These are phyloP conservation scores for Naematelia aurantialba DNA, from an alignment of 768 basidiomycete genomes.

Conservation along the genomic window DNA sequence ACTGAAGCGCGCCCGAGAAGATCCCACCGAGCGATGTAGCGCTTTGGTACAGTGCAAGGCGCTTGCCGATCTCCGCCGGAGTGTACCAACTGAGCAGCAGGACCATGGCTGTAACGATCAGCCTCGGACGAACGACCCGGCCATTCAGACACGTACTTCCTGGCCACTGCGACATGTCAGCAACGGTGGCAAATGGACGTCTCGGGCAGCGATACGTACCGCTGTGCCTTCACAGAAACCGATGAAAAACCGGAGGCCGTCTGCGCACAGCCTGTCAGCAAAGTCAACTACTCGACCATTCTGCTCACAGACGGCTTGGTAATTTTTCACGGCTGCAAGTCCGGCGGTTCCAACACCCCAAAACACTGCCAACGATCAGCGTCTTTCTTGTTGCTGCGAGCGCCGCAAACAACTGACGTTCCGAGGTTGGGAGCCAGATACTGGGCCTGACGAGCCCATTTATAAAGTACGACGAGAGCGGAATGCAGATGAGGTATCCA, in stretches of 20 bases:
- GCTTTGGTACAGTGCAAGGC: conserved; percentile 5
- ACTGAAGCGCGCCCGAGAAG: conserved; percentile 8
- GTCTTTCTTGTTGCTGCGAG: not conserved
- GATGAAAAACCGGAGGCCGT: conserved; percentile 9
- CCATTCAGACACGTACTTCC: not conserved
- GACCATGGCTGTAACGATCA: conserved; percentile 5
- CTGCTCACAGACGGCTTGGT: conserved; percentile 5
- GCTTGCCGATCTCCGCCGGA: conserved; percentile 8
- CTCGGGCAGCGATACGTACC: conserved; percentile 3
- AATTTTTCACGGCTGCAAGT: conserved; percentile 6
- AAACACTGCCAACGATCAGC: conserved; percentile 1
- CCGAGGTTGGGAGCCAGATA: conserved; percentile 11
- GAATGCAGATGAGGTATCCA: conserved; percentile 15
- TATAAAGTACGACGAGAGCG: conserved; percentile 11
- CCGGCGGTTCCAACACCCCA: conserved; percentile 14
- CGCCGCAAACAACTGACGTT: conserved; percentile 1
- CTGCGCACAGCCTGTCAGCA: not conserved
- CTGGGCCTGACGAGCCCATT: conserved; percentile 11
- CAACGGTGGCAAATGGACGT: not conserved
- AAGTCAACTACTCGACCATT: not conserved
- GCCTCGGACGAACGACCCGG: not conserved
- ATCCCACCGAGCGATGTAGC: conserved; percentile 12
- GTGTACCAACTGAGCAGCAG: conserved; percentile 10
- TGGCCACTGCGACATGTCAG: not conserved
- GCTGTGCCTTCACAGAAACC: conserved; percentile 14